Evolutionary conservation across 140 eudicot genomes (phyloP), one percentile per base, ranked within the genome.

Genomic region (Cichorium intybus): DNA sequence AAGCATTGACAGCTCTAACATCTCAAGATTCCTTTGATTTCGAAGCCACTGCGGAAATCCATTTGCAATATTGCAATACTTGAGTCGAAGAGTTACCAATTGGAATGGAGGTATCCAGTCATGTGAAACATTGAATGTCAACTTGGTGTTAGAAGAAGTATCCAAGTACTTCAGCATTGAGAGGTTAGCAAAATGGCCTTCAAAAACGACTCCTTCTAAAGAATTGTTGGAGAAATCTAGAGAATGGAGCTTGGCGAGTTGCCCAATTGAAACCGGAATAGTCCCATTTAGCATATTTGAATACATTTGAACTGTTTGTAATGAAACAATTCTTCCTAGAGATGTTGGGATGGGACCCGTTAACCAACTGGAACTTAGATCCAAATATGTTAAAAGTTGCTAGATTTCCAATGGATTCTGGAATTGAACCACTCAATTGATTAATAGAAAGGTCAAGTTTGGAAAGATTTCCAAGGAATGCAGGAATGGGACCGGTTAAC

Each of bases 341-440:
- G 49, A 43, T 15, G 18, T 15, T 43, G 49, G 49, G 49, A 43
- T 15, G 18, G 49, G 49, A 7, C 49, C 75, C 4, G 11, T 58
- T 34, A 71, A 24, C 41, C 12, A 39, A 60, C 60, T 60, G 57
- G 16, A 2, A 0, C 52, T 0, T 17, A 70, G 20, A 49, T 48
- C 20, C 39, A 69, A 43, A 2, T 15, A 14, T 20, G 28, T 45
- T 22, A 69, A 45, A 12, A 15, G 49, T 7, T 12, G 49, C 28
- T 10, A 45, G 34, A 1, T 22, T 27, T 41, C 56, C 56, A 5
- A 45, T 0, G 10, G 14, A 18, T 28, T 10, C 60, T 16, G 63
- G 63, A 16, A 57, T 57, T n/a, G 63, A 15, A 27, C 22, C 62
- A n/a, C 26, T 56, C 17, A 56, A 56, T n/a, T 17, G 21, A 24